phyloP scores from a whole-genome alignment of 768 basidiomycete species.

The Podaxis rugospora region DNA sequence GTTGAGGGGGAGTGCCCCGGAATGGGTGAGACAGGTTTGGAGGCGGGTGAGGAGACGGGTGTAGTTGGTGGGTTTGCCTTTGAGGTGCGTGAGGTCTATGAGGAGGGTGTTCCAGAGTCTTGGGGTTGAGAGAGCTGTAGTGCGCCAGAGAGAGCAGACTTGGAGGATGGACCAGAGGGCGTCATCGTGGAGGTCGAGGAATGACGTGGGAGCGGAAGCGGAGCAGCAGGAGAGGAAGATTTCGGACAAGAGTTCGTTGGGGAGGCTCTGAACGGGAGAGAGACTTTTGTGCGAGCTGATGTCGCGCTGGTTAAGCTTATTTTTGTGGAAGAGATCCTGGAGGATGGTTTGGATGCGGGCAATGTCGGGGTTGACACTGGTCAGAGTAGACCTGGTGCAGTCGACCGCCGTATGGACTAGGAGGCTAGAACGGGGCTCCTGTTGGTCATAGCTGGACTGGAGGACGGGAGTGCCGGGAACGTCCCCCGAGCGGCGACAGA shows the following conservation, averaged over 20 bases:
- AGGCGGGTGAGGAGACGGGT: conserved; percentile 6
- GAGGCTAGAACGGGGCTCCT: background rate
- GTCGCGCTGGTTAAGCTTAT: too few relatives aligned
- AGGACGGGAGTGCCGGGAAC: background rate
- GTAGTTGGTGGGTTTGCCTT: conserved; percentile 1
- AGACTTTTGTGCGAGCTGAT: background rate
- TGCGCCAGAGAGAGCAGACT: conserved; percentile 14
- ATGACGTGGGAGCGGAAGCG: background rate
- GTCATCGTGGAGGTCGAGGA: conserved; percentile 4
- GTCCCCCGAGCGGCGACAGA: background rate
- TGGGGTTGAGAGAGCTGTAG: conserved; percentile 8
- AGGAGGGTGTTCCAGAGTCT: conserved; percentile 11
- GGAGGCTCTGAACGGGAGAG: background rate
- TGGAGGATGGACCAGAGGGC: conserved; percentile 5
- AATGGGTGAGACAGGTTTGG: background rate
- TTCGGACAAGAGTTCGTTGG: conserved; percentile 6
- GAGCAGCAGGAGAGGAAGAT: background rate
- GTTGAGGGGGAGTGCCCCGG: conserved; percentile 4
- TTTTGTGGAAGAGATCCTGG: background rate
- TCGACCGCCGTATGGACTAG: too few relatives aligned
- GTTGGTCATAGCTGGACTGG: background rate
- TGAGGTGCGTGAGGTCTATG: conserved; percentile 7
- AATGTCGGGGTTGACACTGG: too few relatives aligned
- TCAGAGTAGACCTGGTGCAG: too few relatives aligned
- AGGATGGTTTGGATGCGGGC: background rate